Conservation (phyloP, 176 grass and related monocot species). For the Rhynchospora tenuis region DNA sequence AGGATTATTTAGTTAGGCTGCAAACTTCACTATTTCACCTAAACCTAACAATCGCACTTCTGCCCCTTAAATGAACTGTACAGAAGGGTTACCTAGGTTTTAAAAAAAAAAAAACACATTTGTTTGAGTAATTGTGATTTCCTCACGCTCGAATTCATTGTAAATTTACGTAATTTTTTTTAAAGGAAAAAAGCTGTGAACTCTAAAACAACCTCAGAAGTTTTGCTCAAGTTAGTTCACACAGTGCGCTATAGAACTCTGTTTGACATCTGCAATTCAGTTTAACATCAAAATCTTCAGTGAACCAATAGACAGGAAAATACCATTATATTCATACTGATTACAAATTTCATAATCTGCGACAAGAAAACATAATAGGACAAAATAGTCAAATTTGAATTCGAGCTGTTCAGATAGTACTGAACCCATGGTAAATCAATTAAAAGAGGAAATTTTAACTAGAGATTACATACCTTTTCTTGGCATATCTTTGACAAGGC, state of each 20-base stretch:
- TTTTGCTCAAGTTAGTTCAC: slow-evolving; percentile 6
- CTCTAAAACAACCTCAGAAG: slow-evolving; percentile 13
- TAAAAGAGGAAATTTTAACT: not conserved
- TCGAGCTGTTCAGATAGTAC: not conserved
- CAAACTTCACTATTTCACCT: not conserved
- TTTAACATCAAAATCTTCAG: not conserved
- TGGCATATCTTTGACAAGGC: slow-evolving; percentile 89
- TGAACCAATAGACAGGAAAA: not conserved
- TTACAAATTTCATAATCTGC: not conserved
- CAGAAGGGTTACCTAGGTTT: slow-evolving; percentile 14
- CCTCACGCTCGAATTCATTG: not conserved
- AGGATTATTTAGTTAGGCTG: slow-evolving; percentile 7
- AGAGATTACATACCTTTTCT: slow-evolving; percentile 55
- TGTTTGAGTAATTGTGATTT: slow-evolving; percentile 13
- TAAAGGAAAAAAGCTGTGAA: not conserved
- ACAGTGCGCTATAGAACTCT: slow-evolving; percentile 38
- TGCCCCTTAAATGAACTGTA: slow-evolving; percentile 18
- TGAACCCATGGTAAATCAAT: not conserved
- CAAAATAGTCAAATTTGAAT: not conserved
- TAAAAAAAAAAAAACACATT: not conserved
- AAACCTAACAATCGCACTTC: slow-evolving; percentile 15
- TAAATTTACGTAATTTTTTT: not conserved
- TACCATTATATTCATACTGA: not conserved
- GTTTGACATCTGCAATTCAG: slow-evolving; percentile 62
- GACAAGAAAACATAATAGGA: not conserved